Evolutionary conservation across 2,329 filamentous ascomycete genomes (phyloP).

Genomic region (Waltergamsia citrina): DNA sequence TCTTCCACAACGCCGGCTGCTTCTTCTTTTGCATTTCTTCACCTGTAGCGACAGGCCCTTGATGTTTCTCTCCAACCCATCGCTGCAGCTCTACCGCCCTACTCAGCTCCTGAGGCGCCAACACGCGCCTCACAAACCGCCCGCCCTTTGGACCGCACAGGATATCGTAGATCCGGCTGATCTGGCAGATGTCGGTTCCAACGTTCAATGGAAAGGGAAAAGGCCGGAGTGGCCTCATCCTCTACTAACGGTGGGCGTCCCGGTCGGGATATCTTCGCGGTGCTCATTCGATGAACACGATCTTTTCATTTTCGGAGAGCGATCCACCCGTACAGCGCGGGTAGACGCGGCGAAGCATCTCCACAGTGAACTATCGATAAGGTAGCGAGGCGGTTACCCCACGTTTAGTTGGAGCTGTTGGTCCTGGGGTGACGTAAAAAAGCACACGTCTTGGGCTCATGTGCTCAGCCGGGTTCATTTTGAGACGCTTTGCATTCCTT

Average conservation of each 20-base stretch:
- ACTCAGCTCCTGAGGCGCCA: slow-evolving; percentile 29
- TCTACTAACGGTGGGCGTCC: background rate
- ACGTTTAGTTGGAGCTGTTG: too few relatives aligned
- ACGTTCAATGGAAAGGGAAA: slow-evolving; percentile 61
- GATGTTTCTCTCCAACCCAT: too few relatives aligned
- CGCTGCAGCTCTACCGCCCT: background rate
- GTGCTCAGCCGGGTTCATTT: too few relatives aligned
- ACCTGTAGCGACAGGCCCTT: too few relatives aligned
- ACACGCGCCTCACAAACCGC: slow-evolving; percentile 37
- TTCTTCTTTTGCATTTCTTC: too few relatives aligned
- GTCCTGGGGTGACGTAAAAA: too few relatives aligned
- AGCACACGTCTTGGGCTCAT: too few relatives aligned
- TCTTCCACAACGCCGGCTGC: slow-evolving; percentile 22
- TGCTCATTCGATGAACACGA: background rate
- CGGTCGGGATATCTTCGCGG: background rate
- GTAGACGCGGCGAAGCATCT: too few relatives aligned
- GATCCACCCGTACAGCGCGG: too few relatives aligned
- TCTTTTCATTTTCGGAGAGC: background rate
- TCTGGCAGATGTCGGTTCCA: slow-evolving; percentile 71
- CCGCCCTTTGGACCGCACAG: slow-evolving; percentile 31
- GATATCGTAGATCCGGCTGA: slow-evolving; percentile 54
- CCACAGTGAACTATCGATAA: too few relatives aligned
- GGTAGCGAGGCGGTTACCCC: too few relatives aligned
- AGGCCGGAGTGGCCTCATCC: slow-evolving; percentile 21
- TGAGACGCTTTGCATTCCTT: too few relatives aligned